A percentile compares a stretch with the other conserved stretches of the same genome.
Conservation (phyloP, 192 early-diverging fungal genomes). For the Coemansia sp. region DNA sequence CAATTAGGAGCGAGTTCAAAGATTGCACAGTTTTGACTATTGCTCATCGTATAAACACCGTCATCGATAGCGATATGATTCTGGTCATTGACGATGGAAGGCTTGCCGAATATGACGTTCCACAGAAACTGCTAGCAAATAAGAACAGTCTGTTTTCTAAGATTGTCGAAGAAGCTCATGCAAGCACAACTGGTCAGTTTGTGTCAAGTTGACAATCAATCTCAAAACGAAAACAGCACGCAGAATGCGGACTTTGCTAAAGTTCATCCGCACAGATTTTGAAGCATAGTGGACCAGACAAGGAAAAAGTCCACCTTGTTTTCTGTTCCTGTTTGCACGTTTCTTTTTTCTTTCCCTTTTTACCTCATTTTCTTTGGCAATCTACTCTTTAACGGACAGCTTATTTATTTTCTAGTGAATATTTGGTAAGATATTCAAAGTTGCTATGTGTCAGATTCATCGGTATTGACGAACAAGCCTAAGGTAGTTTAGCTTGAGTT, state of each 20-base stretch:
- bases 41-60: constrained; percentile 66
- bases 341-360: background rate
- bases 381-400: background rate
- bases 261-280: background rate
- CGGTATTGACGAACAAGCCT: background rate
- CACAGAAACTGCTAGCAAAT: constrained; percentile 53
- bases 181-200: background rate
- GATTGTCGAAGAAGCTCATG: constrained; percentile 62
- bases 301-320: background rate
- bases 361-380: background rate
- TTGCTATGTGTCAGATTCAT: background rate
- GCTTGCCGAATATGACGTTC: constrained; percentile 62
- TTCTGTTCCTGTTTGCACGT: constrained; percentile 4
- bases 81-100: constrained; percentile 62
- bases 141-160: constrained; percentile 59
- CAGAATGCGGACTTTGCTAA: background rate
- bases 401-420: background rate
- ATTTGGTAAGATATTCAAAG: background rate
- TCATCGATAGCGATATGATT: constrained; percentile 60
- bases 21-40: constrained; percentile 68
- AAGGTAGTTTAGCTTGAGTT: background rate
- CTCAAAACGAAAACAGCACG: background rate
- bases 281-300: no score
- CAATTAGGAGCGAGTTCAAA: constrained; percentile 61
- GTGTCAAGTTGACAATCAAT: no score